These are phyloP conservation scores for Populus tomentosa DNA, from an alignment of 441 rosid genomes.

Conservation along the genomic window DNA sequence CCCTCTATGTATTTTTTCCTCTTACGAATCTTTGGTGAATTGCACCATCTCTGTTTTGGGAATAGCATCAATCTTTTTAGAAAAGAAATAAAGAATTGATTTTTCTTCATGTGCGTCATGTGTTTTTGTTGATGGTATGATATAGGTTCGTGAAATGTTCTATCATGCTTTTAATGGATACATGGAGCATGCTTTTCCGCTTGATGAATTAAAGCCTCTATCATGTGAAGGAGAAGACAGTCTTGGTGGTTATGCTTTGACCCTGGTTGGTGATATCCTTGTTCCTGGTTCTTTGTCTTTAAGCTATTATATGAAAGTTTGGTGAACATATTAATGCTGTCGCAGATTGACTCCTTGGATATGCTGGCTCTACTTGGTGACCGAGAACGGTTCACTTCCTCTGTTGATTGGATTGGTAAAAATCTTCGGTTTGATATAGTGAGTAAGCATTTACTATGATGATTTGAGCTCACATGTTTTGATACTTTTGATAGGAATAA, in stretches of 20 bases:
- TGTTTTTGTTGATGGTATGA: not conserved
- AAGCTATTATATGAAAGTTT: slow-evolving; percentile 10
- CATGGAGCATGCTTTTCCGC: slow-evolving; percentile 95
- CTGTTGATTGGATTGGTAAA: slow-evolving; percentile 98
- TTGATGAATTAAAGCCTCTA: slow-evolving; percentile 82
- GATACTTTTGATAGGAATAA: not conserved
- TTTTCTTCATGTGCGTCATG: not conserved
- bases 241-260: slow-evolving; percentile 94
- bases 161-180: slow-evolving; percentile 97
- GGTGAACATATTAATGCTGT: slow-evolving; percentile 9
- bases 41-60: not conserved
- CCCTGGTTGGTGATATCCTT: slow-evolving; percentile 46
- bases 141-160: slow-evolving; percentile 94
- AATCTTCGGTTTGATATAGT: slow-evolving; percentile 95
- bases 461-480: slow-evolving; percentile 7
- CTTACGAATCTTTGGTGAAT: not conserved
- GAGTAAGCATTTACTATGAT: slow-evolving; percentile 45
- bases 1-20: not conserved
- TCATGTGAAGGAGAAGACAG: slow-evolving; percentile 94
- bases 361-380: slow-evolving; percentile 90
- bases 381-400: slow-evolving; percentile 60
- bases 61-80: too few relatives aligned
- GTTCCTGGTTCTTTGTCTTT: not conserved
- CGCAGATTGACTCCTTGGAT: slow-evolving; percentile 91
- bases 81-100: not conserved